Base-by-base conservation (phyloP, 495 filamentous ascomycete genomes). In the Evansstolkia leycettana region DNA sequence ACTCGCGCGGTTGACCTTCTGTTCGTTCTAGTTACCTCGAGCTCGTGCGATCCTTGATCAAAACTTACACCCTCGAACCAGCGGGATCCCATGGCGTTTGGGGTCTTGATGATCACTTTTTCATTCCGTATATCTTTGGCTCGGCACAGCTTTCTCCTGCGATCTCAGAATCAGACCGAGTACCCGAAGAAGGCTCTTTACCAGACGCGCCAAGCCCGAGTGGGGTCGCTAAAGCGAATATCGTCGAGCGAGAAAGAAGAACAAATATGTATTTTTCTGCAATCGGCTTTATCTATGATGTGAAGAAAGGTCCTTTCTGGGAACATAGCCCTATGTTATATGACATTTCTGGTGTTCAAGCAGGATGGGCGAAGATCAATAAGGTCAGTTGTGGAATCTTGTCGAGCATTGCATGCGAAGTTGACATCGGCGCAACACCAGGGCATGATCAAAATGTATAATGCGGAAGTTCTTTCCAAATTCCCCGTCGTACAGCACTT, bases 21-120 rank as follows among this genome's bases (percentile, higher is more conserved):
- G 11, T 5, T 15, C 27, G n/a, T n/a, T 23, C 6, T 47, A 86
- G 81, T n/a, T 96, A 96, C 46, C 71, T 96, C 2, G 58, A 67
- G 13, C 69, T 95, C 28, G 80, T 94, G 67, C 82, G 87, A 17
- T 60, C 64, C 7, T 67, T 96, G 3, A 93, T 96, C 51, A 76
- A 72, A 33, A 83, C 81, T 15, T 98, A 96, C 60, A 94, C 90
- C 33, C 77, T 98, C 30, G 90, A 98, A 48, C 90, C 90, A 5
- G 90, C 90, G 0, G 89, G 87, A 14, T 90, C 85, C 5, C 86
- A 93, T 48, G 89, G 89, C 11, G 90, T 98, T 18, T 98, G 90
- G 90, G 90, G 90, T 3, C 68, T 99, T 13, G 90, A 99, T 49
- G 90, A 99, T 55, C 94, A 96, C 68, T 89, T 93, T 43, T 99